phyloP scores from a whole-genome alignment of 2,329 filamentous ascomycete species.

The Blumeriella jaapii region DNA sequence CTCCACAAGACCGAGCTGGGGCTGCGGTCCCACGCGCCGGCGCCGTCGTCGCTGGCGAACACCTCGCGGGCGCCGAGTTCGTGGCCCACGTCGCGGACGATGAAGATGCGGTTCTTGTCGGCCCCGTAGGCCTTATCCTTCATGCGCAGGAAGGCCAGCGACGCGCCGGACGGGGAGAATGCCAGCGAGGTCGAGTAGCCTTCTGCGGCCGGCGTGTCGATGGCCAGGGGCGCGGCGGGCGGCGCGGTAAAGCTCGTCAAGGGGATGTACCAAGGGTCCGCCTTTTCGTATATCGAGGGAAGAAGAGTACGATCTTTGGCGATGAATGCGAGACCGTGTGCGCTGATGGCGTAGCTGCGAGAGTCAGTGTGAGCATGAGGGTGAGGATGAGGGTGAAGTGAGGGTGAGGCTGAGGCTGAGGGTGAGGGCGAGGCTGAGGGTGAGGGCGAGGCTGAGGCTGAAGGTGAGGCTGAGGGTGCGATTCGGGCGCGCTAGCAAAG shows the following conservation, averaged over 20 bases:
- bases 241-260: slow-evolving; percentile 17
- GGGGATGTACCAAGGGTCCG: slow-evolving; percentile 18
- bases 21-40: slow-evolving; percentile 47
- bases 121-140: slow-evolving; percentile 63
- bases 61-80: slow-evolving; percentile 45
- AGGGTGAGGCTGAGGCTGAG: background rate
- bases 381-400: background rate
- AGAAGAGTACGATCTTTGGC: slow-evolving; percentile 17
- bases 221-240: slow-evolving; percentile 8
- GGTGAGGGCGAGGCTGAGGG: too few species aligned
- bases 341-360: slow-evolving; percentile 16
- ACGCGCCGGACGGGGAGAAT: slow-evolving; percentile 60
- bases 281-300: slow-evolving; percentile 18
- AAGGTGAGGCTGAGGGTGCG: too few species aligned
- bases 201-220: slow-evolving; percentile 16
- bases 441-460: slow-evolving; percentile 1
- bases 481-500: too few species aligned
- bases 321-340: slow-evolving; percentile 15
- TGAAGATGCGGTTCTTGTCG: slow-evolving; percentile 57
- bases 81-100: slow-evolving; percentile 47
- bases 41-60: slow-evolving; percentile 44
- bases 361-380: slow-evolving; percentile 7
- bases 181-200: slow-evolving; percentile 34
- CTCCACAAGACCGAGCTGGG: slow-evolving; percentile 45
- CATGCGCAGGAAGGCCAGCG: slow-evolving; percentile 70